These are phyloP conservation scores for Malassezia caprae DNA, from an alignment of 1,284 basidiomycete species.

Conservation along the genomic window DNA sequence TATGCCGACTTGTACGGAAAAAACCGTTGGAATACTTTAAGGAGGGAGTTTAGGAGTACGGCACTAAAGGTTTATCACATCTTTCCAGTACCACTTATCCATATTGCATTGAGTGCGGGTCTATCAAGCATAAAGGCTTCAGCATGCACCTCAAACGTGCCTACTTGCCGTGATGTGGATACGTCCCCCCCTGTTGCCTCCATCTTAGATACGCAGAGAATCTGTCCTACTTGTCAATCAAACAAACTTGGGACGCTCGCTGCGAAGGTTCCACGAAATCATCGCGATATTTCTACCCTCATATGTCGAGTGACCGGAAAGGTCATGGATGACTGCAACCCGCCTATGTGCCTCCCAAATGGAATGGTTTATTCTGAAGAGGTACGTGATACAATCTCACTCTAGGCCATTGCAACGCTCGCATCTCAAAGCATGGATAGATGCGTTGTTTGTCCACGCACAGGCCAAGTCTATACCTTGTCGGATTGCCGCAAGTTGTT, in stretches of 20 bases:
- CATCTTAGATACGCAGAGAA: conserved; percentile 37
- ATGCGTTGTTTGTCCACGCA: conserved; percentile 67
- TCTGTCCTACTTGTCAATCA: conserved; percentile 80
- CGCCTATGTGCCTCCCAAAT: conserved; percentile 79
- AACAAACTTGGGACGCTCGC: conserved; percentile 62
- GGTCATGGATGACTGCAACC: conserved; percentile 88
- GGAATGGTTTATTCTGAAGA: conserved; percentile 85
- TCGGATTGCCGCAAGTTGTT: conserved; percentile 59
- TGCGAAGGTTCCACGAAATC: conserved; percentile 76
- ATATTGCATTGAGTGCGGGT: conserved; percentile 41
- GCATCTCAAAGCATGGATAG: conserved; percentile 60
- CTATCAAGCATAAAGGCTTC: conserved; percentile 34
- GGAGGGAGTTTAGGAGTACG: conserved; percentile 23
- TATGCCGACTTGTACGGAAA: conserved; percentile 34
- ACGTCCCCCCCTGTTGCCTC: too few relatives aligned
- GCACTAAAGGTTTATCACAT: conserved; percentile 33
- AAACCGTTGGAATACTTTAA: conserved; percentile 22
- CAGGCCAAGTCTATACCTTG: conserved; percentile 60
- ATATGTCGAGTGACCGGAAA: conserved; percentile 80
- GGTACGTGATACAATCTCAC: conserved; percentile 53
- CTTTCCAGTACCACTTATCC: conserved; percentile 29
- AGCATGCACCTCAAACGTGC: conserved; percentile 22
- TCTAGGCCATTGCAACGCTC: conserved; percentile 68
- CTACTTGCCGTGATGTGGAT: neutral
- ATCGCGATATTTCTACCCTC: conserved; percentile 88